Conservation (phyloP, 208 protist species). For the Trypanosoma rangeli region DNA sequence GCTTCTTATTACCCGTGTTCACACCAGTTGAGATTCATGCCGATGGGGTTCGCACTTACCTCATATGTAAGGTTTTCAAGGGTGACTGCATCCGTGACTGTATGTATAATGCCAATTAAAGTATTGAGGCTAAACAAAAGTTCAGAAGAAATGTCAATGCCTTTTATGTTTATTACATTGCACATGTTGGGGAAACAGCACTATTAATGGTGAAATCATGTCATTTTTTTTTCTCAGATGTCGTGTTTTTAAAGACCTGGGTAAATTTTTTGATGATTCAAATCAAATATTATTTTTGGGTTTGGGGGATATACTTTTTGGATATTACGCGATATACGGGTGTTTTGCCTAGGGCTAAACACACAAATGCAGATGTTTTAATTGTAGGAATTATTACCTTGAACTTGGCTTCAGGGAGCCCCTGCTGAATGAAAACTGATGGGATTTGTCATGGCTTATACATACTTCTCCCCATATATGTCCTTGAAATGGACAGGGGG, state of each 20-base stretch:
- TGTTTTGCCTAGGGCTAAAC: slow-evolving; percentile 14
- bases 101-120: slow-evolving; percentile 21
- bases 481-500: slow-evolving; percentile 1
- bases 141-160: slow-evolving; percentile 20
- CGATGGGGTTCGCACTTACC: slow-evolving; percentile 22
- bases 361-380: slow-evolving; percentile 24
- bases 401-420: slow-evolving; percentile 29
- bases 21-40: slow-evolving; percentile 13
- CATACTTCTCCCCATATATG: background rate
- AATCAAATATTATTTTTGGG: slow-evolving; percentile 19
- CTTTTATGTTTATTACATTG: slow-evolving; percentile 23
- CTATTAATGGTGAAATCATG: slow-evolving; percentile 18
- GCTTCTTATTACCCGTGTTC: slow-evolving; percentile 8
- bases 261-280: slow-evolving; percentile 20
- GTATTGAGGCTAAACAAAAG: slow-evolving; percentile 14
- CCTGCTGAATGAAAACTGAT: slow-evolving; percentile 1
- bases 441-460: background rate
- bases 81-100: slow-evolving; percentile 26
- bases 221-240: slow-evolving; percentile 23
- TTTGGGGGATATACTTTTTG: slow-evolving; percentile 21
- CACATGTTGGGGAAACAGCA: slow-evolving; percentile 18
- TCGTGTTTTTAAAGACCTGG: slow-evolving; percentile 26
- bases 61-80: slow-evolving; percentile 19
- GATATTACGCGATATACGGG: slow-evolving; percentile 12
- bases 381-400: slow-evolving; percentile 8